Percentiles rank a stretch among this genome's conserved stretches.
These are phyloP conservation scores for Calonectria pseudoreteaudii DNA, from an alignment of 2,329 filamentous ascomycete species.

Conservation along the genomic window DNA sequence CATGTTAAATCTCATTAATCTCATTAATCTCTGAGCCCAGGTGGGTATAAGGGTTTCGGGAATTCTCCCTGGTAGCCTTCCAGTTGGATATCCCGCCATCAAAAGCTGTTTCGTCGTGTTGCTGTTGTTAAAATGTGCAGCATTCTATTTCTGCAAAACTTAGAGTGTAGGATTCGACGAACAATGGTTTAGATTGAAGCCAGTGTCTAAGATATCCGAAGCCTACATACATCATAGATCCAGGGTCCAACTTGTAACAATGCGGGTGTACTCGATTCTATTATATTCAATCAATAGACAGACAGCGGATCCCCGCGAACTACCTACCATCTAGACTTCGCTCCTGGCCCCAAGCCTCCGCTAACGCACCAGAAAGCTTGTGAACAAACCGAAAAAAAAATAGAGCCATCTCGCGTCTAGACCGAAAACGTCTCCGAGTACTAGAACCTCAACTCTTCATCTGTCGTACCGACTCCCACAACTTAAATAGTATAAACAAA, in stretches of 20 bases:
- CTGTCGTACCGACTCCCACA: no score
- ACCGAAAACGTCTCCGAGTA: no score
- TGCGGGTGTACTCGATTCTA: background rate
- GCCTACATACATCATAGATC: background rate
- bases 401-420: no score
- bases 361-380: no score
- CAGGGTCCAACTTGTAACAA: background rate
- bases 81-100: slow-evolving; percentile 81
- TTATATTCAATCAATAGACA: background rate
- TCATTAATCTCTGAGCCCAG: slow-evolving; percentile 80
- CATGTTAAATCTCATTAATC: slow-evolving; percentile 80
- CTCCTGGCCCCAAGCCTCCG: no score
- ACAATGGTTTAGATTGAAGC: slow-evolving; percentile 72
- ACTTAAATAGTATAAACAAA: no score
- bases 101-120: slow-evolving; percentile 55
- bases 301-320: no score
- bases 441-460: no score
- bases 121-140: slow-evolving; percentile 72
- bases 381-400: no score
- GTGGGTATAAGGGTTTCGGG: slow-evolving; percentile 77
- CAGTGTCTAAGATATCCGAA: slow-evolving; percentile 51
- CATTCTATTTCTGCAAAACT: slow-evolving; percentile 72
- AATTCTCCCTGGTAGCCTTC: slow-evolving; percentile 87
- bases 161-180: slow-evolving; percentile 73
- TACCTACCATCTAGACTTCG: no score